Evolutionary conservation across 352 stramenopile species (phyloP), one percentile per base, ranked within the genome.

Genomic region (Globisporangium spinosum): DNA sequence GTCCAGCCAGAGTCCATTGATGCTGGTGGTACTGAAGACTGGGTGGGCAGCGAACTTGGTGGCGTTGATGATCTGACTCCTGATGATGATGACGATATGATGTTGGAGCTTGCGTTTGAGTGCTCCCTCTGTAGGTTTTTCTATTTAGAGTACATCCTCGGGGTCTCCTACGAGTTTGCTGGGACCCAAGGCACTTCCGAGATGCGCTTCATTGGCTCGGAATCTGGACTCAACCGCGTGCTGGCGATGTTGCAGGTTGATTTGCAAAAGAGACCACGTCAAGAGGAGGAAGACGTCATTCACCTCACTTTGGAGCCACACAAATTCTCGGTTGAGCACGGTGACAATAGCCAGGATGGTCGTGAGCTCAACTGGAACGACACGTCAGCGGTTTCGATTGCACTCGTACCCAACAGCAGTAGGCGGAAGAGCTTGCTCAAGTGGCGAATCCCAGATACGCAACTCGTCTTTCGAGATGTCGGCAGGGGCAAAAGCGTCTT

Each of bases 151-250:
- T 75, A 70, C 40, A 57, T 84, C n/a, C 74, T 77, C 20, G 67
- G 73, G 2, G 71, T 82, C 7, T 84, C 78, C 23, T 86, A 86
- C 38, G 75, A 82, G 60, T 71, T 74, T 38, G 77, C 77, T 49
- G 53, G 49, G 34, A 38, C 66, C 2, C 71, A 72, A 10, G 72
- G 62, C 40, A 68, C 68, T 10, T 70, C 62, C 8, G 34, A 25
- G 40, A 67, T 67, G 43, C 66, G 66, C 40, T 80, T 84, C 29
- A 43, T 77, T 0, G 75, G 75, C 0, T 47, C 43, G 25, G 23
- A 25, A 3, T 12, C 47, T 10, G 67, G 66, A 1, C 47, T 82
- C 22, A 72, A 67, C 23, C 57, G 62, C 1, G 69, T 79, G 17
- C 40, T 84, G 9, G 35, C 25, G 10, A 74, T 64, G 23, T 60